Evolutionary conservation across 2,329 filamentous ascomycete genomes (phyloP), one percentile per base, ranked within the genome.

Genomic region (Dendryphion nanum): DNA sequence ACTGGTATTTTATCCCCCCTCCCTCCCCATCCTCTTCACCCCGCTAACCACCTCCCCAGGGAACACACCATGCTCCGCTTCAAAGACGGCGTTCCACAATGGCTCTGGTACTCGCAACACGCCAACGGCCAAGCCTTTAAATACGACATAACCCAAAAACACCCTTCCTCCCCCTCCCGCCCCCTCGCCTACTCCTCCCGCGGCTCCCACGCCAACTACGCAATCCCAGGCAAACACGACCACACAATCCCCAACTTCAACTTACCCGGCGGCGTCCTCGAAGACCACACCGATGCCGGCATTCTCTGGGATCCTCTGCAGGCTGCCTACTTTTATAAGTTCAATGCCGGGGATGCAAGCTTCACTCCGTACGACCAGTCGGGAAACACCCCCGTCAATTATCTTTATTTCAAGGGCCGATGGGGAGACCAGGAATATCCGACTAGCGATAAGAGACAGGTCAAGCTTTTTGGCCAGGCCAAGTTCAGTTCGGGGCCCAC

Each of bases 11-110:
- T 15, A n/a, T 8, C 17, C 21, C 16, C 28, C 33, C 15, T 8
- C 14, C 19, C 4, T 8, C 15, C 6, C 18, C 13, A 30, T 8
- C 29, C 29, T 8, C 8, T 8, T 16, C 10, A n/a, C 2, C 12
- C 31, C 20, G 20, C 18, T 15, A 33, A 12, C 15, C 31, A 33
- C 18, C 6, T 21, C 15, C 7, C 18, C 34, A 29, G 34, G 79
- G 81, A 84, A 54, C 80, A 84, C 57, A 81, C 76, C 38, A 82
- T 83, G 79, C 69, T 86, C 20, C 79, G 82, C 8, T 86, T 86
- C 59, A 35, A 67, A 13, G 68, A 81, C 37, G 77, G 77, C 7
- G 45, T 51, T 1, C 82, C 82, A 0, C 59, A 72, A 44, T 67
- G 71, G 1, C 57, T 85, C 10, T 85, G 80, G 78, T 84, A 74